A percentile compares a stretch with the other conserved stretches of the same genome.
phyloP scores from a whole-genome alignment of 495 filamentous ascomycete species.

The Lichina pygmaea region DNA sequence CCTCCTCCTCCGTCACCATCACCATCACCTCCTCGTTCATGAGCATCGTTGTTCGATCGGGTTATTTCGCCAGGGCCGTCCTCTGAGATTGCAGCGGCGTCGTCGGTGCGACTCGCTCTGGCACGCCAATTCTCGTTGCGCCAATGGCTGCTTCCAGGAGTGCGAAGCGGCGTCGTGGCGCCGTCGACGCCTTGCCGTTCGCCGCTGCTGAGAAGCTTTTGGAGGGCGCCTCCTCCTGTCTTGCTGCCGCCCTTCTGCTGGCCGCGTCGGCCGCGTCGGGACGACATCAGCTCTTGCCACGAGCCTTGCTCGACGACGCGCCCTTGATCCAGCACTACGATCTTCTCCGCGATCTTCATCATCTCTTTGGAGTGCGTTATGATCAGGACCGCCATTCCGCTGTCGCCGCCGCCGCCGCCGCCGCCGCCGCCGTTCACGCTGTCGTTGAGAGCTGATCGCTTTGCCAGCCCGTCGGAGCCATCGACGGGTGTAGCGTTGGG shows the following conservation, averaged over 20 bases:
- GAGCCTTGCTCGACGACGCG: constrained; percentile 3
- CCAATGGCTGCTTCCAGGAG: too few relatives aligned
- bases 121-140: too few relatives aligned
- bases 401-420: neutral
- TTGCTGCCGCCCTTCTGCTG: neutral
- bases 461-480: neutral
- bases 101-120: too few relatives aligned
- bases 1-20: neutral
- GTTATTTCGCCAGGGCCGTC: too few relatives aligned
- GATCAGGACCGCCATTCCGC: constrained; percentile 30
- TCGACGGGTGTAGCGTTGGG: constrained; percentile 1
- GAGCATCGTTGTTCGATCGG: neutral
- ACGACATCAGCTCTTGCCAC: neutral
- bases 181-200: neutral
- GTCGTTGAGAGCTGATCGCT: neutral
- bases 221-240: too few relatives aligned
- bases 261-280: neutral
- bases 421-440: neutral
- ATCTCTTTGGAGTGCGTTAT: constrained; percentile 61
- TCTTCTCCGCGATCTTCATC: constrained; percentile 36
- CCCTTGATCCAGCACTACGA: constrained; percentile 1
- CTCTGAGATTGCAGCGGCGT: too few relatives aligned
- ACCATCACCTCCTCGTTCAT: neutral
- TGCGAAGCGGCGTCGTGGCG: too few relatives aligned
- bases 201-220: neutral